Percentiles rank a stretch among this genome's conserved stretches.
phyloP scores from a whole-genome alignment of 2,329 filamentous ascomycete genomes.

The Zarea fungicola region DNA sequence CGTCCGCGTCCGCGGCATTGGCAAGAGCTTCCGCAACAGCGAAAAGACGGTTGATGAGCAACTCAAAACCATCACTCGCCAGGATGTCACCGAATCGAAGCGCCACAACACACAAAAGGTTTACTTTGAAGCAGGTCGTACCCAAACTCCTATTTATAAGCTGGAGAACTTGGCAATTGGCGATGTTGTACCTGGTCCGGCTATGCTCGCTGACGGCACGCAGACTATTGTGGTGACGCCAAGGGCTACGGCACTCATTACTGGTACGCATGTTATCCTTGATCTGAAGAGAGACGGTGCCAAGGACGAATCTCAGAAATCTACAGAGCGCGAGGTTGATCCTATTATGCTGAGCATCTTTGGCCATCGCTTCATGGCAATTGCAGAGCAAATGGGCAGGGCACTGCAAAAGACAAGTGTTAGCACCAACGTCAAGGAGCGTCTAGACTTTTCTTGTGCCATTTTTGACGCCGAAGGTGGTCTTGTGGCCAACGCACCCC shows the following conservation, averaged over 20 bases:
- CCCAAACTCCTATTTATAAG: constrained; percentile 77
- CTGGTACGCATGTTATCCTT: constrained; percentile 85
- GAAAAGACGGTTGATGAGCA: constrained; percentile 83
- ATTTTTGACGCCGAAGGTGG: constrained; percentile 72
- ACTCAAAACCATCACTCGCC: constrained; percentile 61
- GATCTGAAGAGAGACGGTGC: constrained; percentile 61
- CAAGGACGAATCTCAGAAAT: constrained; percentile 21
- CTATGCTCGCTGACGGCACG: constrained; percentile 79
- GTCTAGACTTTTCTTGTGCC: constrained; percentile 77
- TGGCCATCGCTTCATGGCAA: constrained; percentile 78
- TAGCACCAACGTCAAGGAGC: constrained; percentile 76
- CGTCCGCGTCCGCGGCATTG: constrained; percentile 81
- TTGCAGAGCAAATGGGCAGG: constrained; percentile 79
- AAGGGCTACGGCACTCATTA: constrained; percentile 66
- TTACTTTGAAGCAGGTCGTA: constrained; percentile 78
- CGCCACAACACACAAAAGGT: constrained; percentile 63
- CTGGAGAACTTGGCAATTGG: constrained; percentile 69
- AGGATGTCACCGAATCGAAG: constrained; percentile 52
- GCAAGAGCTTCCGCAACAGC: constrained; percentile 75
- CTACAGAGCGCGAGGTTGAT: constrained; percentile 34
- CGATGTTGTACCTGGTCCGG: constrained; percentile 70
- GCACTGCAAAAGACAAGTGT: constrained; percentile 76
- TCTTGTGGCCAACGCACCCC: constrained; percentile 72
- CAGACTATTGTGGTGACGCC: constrained; percentile 92
- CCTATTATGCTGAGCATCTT: constrained; percentile 77